These are phyloP conservation scores for Ceratocystis smalleyi DNA, from an alignment of 2,329 filamentous ascomycete species.

Conservation along the genomic window DNA sequence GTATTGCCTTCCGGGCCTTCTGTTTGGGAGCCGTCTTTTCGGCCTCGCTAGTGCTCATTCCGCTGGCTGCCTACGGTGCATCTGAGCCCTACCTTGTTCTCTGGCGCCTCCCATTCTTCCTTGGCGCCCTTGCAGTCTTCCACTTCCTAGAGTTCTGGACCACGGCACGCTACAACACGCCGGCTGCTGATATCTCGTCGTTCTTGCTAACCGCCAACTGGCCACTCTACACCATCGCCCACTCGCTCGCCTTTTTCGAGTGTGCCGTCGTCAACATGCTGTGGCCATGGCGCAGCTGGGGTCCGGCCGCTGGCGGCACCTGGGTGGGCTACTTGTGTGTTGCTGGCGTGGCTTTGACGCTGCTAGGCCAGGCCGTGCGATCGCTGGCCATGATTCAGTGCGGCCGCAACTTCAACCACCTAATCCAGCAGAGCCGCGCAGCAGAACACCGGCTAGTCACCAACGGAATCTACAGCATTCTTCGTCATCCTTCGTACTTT, in stretches of 20 bases:
- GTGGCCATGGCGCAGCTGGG: slow-evolving; percentile 35
- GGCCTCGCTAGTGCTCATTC: slow-evolving; percentile 22
- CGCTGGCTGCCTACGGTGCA: slow-evolving; percentile 21
- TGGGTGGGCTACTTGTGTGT: not conserved
- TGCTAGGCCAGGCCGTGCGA: slow-evolving; percentile 58
- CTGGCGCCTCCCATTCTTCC: slow-evolving; percentile 53
- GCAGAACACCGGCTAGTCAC: slow-evolving; percentile 67
- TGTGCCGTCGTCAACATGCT: slow-evolving; percentile 45
- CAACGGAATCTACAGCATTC: slow-evolving; percentile 55
- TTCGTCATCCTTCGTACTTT: slow-evolving; percentile 88
- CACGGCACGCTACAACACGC: slow-evolving; percentile 71
- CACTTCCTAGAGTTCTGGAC: slow-evolving; percentile 96
- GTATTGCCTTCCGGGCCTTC: slow-evolving; percentile 44
- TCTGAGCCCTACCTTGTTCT: slow-evolving; percentile 24
- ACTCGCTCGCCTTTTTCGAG: slow-evolving; percentile 59
- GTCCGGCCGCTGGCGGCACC: slow-evolving; percentile 26
- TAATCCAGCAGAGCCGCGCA: slow-evolving; percentile 56
- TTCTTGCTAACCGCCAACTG: slow-evolving; percentile 82
- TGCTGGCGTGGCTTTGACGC: slow-evolving; percentile 45
- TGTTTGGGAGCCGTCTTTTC: slow-evolving; percentile 34
- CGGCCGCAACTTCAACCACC: slow-evolving; percentile 81
- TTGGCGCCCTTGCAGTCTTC: slow-evolving; percentile 56
- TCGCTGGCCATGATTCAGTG: slow-evolving; percentile 80
- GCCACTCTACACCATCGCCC: slow-evolving; percentile 67
- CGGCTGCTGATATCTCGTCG: slow-evolving; percentile 52